phyloP scores from a whole-genome alignment of 495 filamentous ascomycete genomes.

The Aspergillus heteromorphus region DNA sequence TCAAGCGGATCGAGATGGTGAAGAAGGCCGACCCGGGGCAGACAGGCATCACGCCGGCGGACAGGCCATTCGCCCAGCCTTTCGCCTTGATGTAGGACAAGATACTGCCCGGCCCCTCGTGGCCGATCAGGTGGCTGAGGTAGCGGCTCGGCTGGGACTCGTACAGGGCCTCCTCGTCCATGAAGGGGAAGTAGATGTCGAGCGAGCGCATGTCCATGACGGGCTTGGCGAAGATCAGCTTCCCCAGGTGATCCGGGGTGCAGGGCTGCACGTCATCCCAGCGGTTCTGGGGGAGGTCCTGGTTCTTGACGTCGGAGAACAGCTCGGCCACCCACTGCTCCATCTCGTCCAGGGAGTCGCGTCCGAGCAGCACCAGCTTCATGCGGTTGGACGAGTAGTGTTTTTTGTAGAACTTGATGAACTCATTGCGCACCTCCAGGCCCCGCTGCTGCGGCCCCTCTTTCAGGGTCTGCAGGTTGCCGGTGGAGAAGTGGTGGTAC shows the following conservation, averaged over 20 bases:
- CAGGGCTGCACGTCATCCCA: slow-evolving; percentile 75
- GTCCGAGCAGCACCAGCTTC: slow-evolving; percentile 89
- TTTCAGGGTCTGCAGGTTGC: slow-evolving; percentile 85
- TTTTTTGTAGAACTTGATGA: slow-evolving; percentile 86
- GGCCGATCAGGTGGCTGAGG: slow-evolving; percentile 88
- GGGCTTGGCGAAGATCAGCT: slow-evolving; percentile 87
- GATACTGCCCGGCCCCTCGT: slow-evolving; percentile 95
- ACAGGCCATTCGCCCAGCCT: slow-evolving; percentile 88
- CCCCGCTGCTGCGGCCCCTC: slow-evolving; percentile 75
- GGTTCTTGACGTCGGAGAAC: slow-evolving; percentile 80
- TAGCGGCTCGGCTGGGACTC: slow-evolving; percentile 85
- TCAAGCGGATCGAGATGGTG: slow-evolving; percentile 71
- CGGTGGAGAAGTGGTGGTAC: slow-evolving; percentile 94
- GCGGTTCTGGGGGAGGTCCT: slow-evolving; percentile 71
- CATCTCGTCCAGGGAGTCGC: slow-evolving; percentile 81
- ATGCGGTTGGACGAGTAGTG: slow-evolving; percentile 95
- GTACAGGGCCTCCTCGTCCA: slow-evolving; percentile 81
- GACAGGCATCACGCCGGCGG: slow-evolving; percentile 68
- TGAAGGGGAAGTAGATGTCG: slow-evolving; percentile 82
- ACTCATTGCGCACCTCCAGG: slow-evolving; percentile 84
- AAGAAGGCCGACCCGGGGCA: slow-evolving; percentile 86
- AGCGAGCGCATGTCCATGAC: slow-evolving; percentile 89
- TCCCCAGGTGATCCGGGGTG: slow-evolving; percentile 61
- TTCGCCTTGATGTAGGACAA: slow-evolving; percentile 92
- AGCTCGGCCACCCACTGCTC: slow-evolving; percentile 84